Base-by-base conservation (phyloP, 1,284 basidiomycete species). In the Rhizoctonia solani region DNA sequence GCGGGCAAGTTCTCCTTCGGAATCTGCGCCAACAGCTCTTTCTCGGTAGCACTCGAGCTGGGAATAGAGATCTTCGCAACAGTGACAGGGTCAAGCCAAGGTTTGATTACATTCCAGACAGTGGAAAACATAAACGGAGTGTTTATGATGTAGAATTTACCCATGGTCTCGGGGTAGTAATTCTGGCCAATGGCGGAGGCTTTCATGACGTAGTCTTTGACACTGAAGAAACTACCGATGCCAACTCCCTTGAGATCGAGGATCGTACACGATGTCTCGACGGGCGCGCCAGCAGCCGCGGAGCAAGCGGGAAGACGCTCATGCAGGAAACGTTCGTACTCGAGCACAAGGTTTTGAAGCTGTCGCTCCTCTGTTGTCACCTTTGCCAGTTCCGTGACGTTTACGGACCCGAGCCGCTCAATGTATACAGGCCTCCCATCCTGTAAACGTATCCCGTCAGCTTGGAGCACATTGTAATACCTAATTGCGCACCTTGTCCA, bases 211-310 rank as follows among this genome's bases (percentile, higher is more conserved):
- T 96, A 98, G 79, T 91, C 88, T 79, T 94, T 95, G 79, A 97
- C 95, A 76, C 86, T 87, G 80, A 90, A 95, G 77, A 98, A 99
- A 75, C 87, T 88, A 69, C 84, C 81, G 72, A 98, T 77, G 29
- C 89, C 87, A 66, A 97, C 94, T 75, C 86, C 85, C 69, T 88
- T 79, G 69, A 99, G 85, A 77, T 99, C 96, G 79, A 99, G 86
- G 81, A 99, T 96, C 68, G 96, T 98, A 86, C 95, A 98, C 68
- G 88, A 93, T n/a, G 95, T 98, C 80, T 98, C 95, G 76, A 99
- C 89, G 68, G 93, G 88, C 77, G 95, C 87, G 1, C 93, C 93
- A 61, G 81, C 77, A 5, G 85, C 82, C 41, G 79, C 78, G 59
- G 89, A 83, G 79, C 92, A 95, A 3, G 93, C 92, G 41, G 95